Evolutionary conservation across 371 early-diverging fungal species (phyloP), one percentile per base, ranked within the genome.

Genomic region (Coemansia sp.): DNA sequence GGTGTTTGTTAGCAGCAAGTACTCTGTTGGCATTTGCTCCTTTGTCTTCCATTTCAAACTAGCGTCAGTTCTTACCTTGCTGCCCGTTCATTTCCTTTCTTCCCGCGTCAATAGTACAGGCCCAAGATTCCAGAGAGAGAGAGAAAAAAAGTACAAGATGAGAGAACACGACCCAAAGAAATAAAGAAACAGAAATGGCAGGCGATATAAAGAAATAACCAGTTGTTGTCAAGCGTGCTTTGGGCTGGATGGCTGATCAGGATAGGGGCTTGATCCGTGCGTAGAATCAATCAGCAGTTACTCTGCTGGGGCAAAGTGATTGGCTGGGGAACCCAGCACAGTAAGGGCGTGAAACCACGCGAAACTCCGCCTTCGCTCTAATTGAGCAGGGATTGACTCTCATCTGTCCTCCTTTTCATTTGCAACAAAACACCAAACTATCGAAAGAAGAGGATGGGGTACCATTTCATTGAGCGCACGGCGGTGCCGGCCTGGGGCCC

Each of bases 401-500:
- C 16, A 26, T 50, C 30, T 31, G 50, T 31, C 10, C n/a, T n/a
- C 36, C n/a, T 52, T 35, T 30, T 36, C 4, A 34, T 30, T 36
- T 32, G 30, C 16, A 11, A 2, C 39, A 26, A 1, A 45, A n/a
- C 20, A 16, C 20, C 13, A 6, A 20, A 16, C 2, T 39, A 39
- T 7, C 16, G 14, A 45, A 45, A 4, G 20, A 4, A 4, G 40
- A 40, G 1, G 50, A 79, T 79, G 76, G 69, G 70, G 5, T 77
- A 87, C 66, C 90, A 88, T 78, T 86, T 83, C 72, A 86, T 91
- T 69, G 83, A 87, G 63, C 88, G 89, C 71, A 91, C 92, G 36
- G 88, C 92, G 10, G 88, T 88, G 36, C 85, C 90, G 67, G 88
- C 92, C 32, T 93, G 93, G 93, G 84, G 89, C 55, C 90, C 93